Percentiles rank a stretch among this genome's conserved stretches.
These are phyloP conservation scores for Cucumis cinereus DNA, from an alignment of 306 rosid species.

Conservation along the genomic window DNA sequence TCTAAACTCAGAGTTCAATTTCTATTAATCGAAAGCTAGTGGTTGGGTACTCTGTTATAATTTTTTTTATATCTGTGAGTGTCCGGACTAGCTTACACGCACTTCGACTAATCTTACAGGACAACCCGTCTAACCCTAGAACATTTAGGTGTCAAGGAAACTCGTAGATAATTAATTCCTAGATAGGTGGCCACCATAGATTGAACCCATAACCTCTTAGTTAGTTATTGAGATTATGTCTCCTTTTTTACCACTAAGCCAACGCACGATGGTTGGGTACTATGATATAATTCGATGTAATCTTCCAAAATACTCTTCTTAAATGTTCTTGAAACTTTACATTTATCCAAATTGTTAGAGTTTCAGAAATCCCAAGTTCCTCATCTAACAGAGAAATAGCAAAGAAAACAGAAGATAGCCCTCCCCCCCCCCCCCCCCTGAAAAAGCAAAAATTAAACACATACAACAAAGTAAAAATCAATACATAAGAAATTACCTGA, in stretches of 20 bases:
- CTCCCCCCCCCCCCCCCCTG: neutral
- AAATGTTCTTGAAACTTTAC: neutral
- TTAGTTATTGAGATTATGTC: too few species aligned
- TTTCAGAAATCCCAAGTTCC: neutral
- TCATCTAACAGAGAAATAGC: neutral
- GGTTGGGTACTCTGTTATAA: neutral
- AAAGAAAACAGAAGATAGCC: neutral
- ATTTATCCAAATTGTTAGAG: neutral
- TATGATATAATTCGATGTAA: neutral
- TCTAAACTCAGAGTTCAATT: neutral
- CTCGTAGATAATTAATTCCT: too few species aligned
- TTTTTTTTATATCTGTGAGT: too few species aligned
- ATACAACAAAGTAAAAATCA: neutral
- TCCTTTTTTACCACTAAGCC: too few species aligned
- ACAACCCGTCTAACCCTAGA: too few species aligned
- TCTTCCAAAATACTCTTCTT: neutral
- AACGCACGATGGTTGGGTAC: neutral
- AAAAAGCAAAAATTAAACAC: slow-evolving; percentile 1
- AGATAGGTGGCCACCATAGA: too few species aligned
- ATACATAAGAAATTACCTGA: slow-evolving; percentile 36
- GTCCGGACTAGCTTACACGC: too few species aligned
- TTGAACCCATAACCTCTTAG: too few species aligned
- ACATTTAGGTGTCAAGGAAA: too few species aligned
- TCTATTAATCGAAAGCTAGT: neutral
- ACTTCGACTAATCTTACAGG: too few species aligned